Base-by-base conservation (phyloP, 2,329 filamentous ascomycete species). In the Trichoderma polysporum region DNA sequence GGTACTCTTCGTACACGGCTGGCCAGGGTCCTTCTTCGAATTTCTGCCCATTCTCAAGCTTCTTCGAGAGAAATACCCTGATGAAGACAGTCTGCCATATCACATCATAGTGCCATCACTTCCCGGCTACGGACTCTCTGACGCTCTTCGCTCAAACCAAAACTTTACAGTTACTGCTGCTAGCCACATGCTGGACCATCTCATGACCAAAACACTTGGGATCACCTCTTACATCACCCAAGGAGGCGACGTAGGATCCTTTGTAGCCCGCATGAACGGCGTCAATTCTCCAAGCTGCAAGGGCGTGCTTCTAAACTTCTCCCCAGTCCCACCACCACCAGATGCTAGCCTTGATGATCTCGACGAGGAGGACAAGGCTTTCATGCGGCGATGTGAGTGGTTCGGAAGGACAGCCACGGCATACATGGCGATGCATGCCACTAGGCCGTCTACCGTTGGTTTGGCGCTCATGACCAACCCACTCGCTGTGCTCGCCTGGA, bases 21-120 rank as follows among this genome's bases (percentile, higher is more conserved):
- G 56, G 56, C 56, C 56, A 4, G 56, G 56, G 6, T 59, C 56
- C n/a, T 59, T 59, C 39, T 59, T 45, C 27, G 56, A 59, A n/a
- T 47, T 59, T n/a, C 37, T 59, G 17, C 56, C 56, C n/a, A 19
- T 59, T 15, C 39, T 59, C 39, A 19, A 10, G n/a, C 39, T 59
- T 3, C 27, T 59, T 13, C 22, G 25, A 4, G 56, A 59, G 7
- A 59, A 33, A 10, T 59, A 59, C 27, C 56, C 56, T 10, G 39
- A 59, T 15, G 56, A 59, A 22, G 56, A 27, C 39, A 17, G 17
- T 7, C n/a, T 47, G 2, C 56, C 56, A 13, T 59, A 59, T 13
- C 56, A 59, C 39, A 33, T 59, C 56, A 19, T 59, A 13, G 56
- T 47, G 12, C 56, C 56, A 15, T 59, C 56, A 5, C 37, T 59